Conservation (phyloP, 2,329 filamentous ascomycete genomes). For the Phyllosticta citrichinensis region DNA sequence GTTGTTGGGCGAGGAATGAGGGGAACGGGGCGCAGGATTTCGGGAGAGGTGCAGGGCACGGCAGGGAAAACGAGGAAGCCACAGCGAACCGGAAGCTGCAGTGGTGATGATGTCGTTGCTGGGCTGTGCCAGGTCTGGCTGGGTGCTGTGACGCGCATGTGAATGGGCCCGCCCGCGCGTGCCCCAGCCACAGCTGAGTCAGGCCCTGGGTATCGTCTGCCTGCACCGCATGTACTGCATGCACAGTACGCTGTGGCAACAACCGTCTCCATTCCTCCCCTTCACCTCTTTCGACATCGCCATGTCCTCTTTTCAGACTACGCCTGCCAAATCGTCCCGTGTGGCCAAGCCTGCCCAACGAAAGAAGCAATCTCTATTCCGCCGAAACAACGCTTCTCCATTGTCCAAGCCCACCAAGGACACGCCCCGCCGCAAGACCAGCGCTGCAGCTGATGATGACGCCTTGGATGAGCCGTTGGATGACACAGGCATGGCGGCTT, state of each 20-base stretch:
- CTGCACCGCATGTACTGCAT: no score
- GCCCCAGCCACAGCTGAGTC: background rate
- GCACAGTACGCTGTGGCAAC: no score
- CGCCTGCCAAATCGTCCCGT: conserved; percentile 13
- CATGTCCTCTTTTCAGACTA: conserved; percentile 12
- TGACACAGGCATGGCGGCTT: conserved; percentile 48
- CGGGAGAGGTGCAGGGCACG: background rate
- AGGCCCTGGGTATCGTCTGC: background rate
- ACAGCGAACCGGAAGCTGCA: background rate
- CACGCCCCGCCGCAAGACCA: conserved; percentile 6
- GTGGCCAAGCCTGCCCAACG: conserved; percentile 11
- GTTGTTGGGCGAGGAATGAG: conserved; percentile 11
- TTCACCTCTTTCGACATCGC: background rate
- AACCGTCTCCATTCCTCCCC: background rate
- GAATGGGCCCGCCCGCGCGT: background rate
- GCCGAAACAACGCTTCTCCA: conserved; percentile 26
- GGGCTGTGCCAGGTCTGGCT: background rate
- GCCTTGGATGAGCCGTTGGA: conserved; percentile 40
- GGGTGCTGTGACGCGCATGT: no score
- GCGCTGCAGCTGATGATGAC: conserved; percentile 21
- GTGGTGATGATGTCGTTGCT: conserved; percentile 4
- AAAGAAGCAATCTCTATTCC: conserved; percentile 16
- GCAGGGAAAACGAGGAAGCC: background rate
- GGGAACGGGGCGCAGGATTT: background rate
- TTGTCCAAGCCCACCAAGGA: conserved; percentile 24